These are phyloP conservation scores for Amylostereum chailletii DNA, from an alignment of 1,284 basidiomycete genomes.

Conservation along the genomic window DNA sequence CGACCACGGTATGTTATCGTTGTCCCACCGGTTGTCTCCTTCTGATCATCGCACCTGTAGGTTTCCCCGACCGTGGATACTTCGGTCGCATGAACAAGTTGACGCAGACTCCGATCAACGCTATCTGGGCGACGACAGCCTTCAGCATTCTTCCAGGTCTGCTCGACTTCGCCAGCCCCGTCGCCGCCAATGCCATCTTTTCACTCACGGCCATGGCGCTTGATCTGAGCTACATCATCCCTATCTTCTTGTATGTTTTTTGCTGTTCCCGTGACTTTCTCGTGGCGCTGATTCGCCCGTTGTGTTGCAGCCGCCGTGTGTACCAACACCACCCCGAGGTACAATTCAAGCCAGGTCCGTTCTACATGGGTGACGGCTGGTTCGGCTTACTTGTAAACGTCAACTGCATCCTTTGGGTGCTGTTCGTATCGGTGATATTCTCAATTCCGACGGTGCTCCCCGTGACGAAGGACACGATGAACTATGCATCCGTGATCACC, in stretches of 20 bases:
- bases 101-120: constrained; percentile 75
- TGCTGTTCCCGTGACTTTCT: neutral
- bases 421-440: constrained; percentile 65
- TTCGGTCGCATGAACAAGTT: constrained; percentile 62
- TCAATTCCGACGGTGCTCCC: constrained; percentile 66
- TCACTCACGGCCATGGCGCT: constrained; percentile 68
- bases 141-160: constrained; percentile 65
- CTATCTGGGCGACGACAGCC: constrained; percentile 74
- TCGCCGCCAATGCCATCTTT: constrained; percentile 82
- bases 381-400: constrained; percentile 60
- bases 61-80: constrained; percentile 74
- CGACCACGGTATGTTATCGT: constrained; percentile 46
- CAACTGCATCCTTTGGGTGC: constrained; percentile 62
- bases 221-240: constrained; percentile 68
- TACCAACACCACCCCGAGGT: constrained; percentile 80
- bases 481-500: constrained; percentile 55
- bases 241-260: constrained; percentile 43
- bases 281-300: constrained; percentile 1
- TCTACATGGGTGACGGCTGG: constrained; percentile 71
- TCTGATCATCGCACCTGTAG: constrained; percentile 21
- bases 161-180: constrained; percentile 69
- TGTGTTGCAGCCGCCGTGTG: constrained; percentile 40
- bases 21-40: neutral
- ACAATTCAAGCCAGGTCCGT: constrained; percentile 81
- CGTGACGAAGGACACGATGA: constrained; percentile 68